Evolutionary conservation across 1,139 yeast genomes (phyloP).

Genomic region (Sugiyamaella castrensis): DNA sequence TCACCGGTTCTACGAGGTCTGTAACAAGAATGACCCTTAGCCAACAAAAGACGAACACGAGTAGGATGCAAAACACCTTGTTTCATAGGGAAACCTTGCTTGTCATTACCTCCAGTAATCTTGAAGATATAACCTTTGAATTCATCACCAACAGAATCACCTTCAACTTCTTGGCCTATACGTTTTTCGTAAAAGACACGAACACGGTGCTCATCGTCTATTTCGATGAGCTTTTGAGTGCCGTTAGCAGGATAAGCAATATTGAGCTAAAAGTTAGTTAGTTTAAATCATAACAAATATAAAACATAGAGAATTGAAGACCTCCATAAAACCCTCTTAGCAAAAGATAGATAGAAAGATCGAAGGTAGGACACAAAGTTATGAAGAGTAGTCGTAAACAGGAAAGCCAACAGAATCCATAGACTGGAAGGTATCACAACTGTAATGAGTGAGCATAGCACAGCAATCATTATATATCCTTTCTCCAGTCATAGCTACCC

Average conservation of each 20-base stretch:
- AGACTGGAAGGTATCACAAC: too few species aligned
- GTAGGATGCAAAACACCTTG: constrained; percentile 99
- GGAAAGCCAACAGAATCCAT: too few species aligned
- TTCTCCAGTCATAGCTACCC: too few species aligned
- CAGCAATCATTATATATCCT: too few species aligned
- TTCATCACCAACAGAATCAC: constrained; percentile 97
- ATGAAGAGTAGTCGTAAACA: too few species aligned
- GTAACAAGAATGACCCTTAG: constrained; percentile 98
- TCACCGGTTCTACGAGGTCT: constrained; percentile 99
- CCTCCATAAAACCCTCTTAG: too few species aligned
- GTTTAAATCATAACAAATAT: too few species aligned
- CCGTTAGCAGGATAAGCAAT: constrained; percentile 99
- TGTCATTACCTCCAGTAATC: constrained; percentile 99
- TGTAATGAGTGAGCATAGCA: too few species aligned
- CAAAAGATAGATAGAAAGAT: too few species aligned
- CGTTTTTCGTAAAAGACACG: constrained; percentile 99
- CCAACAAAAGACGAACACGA: constrained; percentile 94
- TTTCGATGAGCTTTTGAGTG: constrained; percentile 96
- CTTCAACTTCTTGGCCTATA: constrained; percentile 99
- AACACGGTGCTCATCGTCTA: constrained; percentile 98
- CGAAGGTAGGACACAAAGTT: too few species aligned
- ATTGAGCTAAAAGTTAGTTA: constrained; percentile 61
- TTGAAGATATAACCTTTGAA: constrained; percentile 99
- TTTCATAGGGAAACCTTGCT: constrained; percentile 99
- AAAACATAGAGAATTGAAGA: too few species aligned